Conservation (phyloP, 768 basidiomycete genomes). For the Tulasnella calospora region DNA sequence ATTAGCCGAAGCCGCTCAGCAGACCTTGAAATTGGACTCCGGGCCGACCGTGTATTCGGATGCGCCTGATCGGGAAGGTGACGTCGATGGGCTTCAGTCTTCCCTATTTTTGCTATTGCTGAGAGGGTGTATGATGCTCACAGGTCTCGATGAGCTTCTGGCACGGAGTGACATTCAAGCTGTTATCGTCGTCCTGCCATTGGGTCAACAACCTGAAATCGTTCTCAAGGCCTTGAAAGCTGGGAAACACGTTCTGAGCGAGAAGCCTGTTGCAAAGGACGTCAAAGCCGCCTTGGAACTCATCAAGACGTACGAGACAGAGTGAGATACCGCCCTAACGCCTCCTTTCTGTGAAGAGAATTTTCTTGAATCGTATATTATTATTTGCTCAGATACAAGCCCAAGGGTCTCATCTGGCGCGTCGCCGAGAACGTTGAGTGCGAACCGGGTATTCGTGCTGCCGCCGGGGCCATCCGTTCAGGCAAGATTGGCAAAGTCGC, state of each 20-base stretch:
- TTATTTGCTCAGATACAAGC: constrained; percentile 30
- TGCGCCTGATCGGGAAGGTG: constrained; percentile 33
- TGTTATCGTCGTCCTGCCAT: constrained; percentile 74
- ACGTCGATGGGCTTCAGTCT: background rate
- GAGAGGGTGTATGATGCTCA: constrained; percentile 26
- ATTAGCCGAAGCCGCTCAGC: constrained; percentile 47
- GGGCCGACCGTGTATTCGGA: constrained; percentile 56
- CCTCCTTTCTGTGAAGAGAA: constrained; percentile 31
- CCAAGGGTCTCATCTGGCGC: constrained; percentile 61
- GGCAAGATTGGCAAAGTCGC: constrained; percentile 69
- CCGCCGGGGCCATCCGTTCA: constrained; percentile 28
- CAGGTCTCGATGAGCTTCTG: constrained; percentile 58
- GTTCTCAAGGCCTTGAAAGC: constrained; percentile 44
- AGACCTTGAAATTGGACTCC: constrained; percentile 40
- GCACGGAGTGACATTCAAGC: constrained; percentile 61
- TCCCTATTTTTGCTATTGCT: background rate
- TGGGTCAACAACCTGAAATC: constrained; percentile 66
- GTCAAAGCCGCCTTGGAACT: constrained; percentile 58
- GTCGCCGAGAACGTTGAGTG: constrained; percentile 75
- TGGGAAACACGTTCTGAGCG: constrained; percentile 83
- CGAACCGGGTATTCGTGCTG: constrained; percentile 49
- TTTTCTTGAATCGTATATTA: background rate
- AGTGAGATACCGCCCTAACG: constrained; percentile 37
- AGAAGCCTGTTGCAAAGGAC: constrained; percentile 79
- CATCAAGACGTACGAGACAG: constrained; percentile 59